Base-by-base conservation (phyloP, 2,329 filamentous ascomycete species). In the Aspergillus puulaauensis region DNA sequence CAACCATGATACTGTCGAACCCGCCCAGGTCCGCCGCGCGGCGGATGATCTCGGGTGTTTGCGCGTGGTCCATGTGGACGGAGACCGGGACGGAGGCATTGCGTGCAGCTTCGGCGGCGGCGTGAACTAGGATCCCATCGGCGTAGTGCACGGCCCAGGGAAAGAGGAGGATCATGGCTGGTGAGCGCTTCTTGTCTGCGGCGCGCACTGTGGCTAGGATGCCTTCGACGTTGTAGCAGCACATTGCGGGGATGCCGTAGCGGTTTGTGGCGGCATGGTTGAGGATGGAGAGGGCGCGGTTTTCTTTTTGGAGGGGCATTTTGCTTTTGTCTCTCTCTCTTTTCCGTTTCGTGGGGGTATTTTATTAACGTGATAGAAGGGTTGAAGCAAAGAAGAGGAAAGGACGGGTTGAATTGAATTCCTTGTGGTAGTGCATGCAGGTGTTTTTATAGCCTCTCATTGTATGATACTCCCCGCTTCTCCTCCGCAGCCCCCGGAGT, bases 1-100 rank as follows among this genome's bases (percentile, higher is more conserved):
- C 89, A 0, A 90, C 84, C 88, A 91, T 90, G 69, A 91, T 90
- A 61, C 82, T 84, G 72, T 90, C 88, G 64, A 90, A 90, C 3
- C 76, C 81, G 50, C 82, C 78, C n/a, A 84, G 80, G 64, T 86
- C 80, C 0, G 85, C 86, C 0, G 86, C 86, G 4, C 76, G 77
- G 15, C 82, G 81, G 61, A 88, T 84, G 33, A 86, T 83, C 61
- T 85, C 84, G 3, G 84, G 83, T 8, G 81, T 83, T 72, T 88
- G 86, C 31, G 83, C 84, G 73, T 89, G 86, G 76, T 89, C 86
- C 66, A 89, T 82, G 72, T 89, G 86, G 45, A 89, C 76, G 23
- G 82, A 81, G 33, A 89, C 74, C 24, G 86, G 86, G 3, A 88
- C 86, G 3, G 70, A 73, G 55, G 85, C 84, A 39, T 74, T 77